Evolutionary conservation across 2,329 filamentous ascomycete species (phyloP).

Genomic region (Dactylellina drechsleri): DNA sequence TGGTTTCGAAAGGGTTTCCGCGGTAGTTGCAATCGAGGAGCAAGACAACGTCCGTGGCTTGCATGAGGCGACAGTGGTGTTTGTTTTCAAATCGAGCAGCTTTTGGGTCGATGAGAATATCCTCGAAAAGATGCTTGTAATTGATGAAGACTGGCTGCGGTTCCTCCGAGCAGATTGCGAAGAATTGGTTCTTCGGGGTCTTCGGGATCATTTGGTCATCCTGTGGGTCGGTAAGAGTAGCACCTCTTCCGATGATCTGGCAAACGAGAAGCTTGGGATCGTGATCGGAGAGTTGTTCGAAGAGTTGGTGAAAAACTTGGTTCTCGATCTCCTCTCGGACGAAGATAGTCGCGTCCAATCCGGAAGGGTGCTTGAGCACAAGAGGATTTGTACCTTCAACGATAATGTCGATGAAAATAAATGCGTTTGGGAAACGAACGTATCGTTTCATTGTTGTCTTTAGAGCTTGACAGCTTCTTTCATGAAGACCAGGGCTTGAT

Average conservation of each 20-base stretch:
- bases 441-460: too few species aligned
- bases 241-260: conserved; percentile 13
- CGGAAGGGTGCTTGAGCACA: not conserved
- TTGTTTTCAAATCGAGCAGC: conserved; percentile 2
- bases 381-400: not conserved
- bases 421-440: too few species aligned
- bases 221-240: not conserved
- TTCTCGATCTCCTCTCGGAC: conserved; percentile 27
- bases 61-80: conserved; percentile 11
- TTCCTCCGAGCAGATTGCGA: too few species aligned
- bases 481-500: too few species aligned
- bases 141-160: too few species aligned
- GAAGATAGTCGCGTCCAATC: not conserved
- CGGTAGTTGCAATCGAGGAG: conserved; percentile 21
- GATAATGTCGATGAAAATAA: too few species aligned
- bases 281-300: conserved; percentile 23
- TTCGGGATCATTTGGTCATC: too few species aligned
- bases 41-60: conserved; percentile 5
- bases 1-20: not conserved
- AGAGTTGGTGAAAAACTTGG: conserved; percentile 10
- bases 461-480: too few species aligned
- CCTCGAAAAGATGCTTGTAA: too few species aligned
- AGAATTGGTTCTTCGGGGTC: too few species aligned
- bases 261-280: conserved; percentile 19
- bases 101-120: not conserved